A percentile compares a stretch with the other conserved stretches of the same genome.
phyloP scores from a whole-genome alignment of 768 basidiomycete genomes.

The Termitomyces sp. region DNA sequence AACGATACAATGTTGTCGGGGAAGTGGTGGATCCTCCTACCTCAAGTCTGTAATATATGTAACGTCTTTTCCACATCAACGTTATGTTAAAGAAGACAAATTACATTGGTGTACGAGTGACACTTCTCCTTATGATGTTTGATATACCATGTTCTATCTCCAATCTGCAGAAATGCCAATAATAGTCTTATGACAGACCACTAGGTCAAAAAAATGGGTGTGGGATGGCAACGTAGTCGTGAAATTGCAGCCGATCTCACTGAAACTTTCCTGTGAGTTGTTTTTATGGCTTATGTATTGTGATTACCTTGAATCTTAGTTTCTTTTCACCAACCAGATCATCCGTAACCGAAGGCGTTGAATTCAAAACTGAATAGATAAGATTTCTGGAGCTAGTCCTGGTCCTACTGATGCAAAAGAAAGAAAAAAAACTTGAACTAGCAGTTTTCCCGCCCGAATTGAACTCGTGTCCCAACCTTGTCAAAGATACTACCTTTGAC shows the following conservation, averaged over 20 bases:
- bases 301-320: neutral
- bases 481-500: neutral
- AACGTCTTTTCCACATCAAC: neutral
- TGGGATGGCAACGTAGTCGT: neutral
- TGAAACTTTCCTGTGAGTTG: neutral
- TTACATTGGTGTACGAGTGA: neutral
- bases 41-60: conserved; percentile 7
- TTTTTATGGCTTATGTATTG: neutral
- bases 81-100: neutral
- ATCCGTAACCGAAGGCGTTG: neutral
- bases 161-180: conserved; percentile 2
- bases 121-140: neutral
- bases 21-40: conserved; percentile 48
- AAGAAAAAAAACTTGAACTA: neutral
- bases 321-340: neutral
- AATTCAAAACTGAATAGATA: neutral
- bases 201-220: neutral
- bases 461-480: too few species aligned
- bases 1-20: conserved; percentile 87
- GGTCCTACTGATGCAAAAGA: neutral
- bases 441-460: too few species aligned
- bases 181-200: neutral
- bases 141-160: conserved; percentile 1
- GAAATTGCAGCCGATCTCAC: neutral
- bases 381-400: too few species aligned